Evolutionary conservation across 2,329 filamentous ascomycete species (phyloP), one percentile per base, ranked within the genome.

Genomic region (Beauveria asiatica): DNA sequence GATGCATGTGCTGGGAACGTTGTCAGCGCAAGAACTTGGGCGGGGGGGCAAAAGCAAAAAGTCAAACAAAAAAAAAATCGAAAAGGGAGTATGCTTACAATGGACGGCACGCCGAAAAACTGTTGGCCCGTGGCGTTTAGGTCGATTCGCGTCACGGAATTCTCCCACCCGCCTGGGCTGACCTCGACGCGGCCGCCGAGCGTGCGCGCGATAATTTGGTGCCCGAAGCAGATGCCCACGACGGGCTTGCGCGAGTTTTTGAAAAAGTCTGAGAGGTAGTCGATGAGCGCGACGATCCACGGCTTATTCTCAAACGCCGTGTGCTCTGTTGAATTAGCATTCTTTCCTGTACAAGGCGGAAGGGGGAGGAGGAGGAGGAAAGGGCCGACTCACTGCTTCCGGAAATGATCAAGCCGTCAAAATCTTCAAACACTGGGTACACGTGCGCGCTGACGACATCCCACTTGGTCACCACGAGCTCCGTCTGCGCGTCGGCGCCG

Each of bases 201-300:
- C 2, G 77, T 76, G 3, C 77, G 69, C 1, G 73, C 78, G 37
- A 80, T 64, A 30, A 80, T 78, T 65, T 80, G 77, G 54, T 80
- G 77, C 1, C 78, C 77, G 63, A 79, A 80, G 63, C 78, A 80
- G 42, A 79, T 70, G 1, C 78, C 78, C 10, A 79, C 69, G 0
- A 79, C 68, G 6, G 70, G 73, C 17, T 66, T 64, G 4, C 68
- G 66, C 11, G 72, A 69, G 11, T 69, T 66, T 3, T 61, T 62
- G 44, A 69, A 66, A 5, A 69, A 72, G 44, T 66, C 65, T 19
- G 64, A 65, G 7, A 75, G 67, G 56, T 74, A 80, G 59, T 72
- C 68, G 25, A 74, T 73, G 21, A 80, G 69, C 17, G 70, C 69
- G 19, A 76, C 49, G 55, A 80, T 79, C 78, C 77, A 80, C 1